Base-by-base conservation (phyloP, 2,329 filamentous ascomycete genomes). In the Neonectria hederae region DNA sequence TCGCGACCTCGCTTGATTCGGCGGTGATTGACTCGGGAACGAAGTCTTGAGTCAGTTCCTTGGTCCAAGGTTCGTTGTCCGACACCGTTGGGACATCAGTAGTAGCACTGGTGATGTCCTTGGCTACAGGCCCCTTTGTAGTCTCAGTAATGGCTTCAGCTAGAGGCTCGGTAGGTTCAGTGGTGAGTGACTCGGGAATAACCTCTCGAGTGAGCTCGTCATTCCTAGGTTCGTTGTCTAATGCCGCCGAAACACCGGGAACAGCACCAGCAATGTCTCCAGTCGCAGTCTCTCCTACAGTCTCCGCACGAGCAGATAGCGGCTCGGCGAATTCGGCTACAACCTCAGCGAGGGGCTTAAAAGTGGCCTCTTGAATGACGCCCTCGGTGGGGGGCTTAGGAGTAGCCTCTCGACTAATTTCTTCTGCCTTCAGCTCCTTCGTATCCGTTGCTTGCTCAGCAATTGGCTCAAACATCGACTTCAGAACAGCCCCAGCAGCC, bases 81-180 rank as follows among this genome's bases (percentile, higher is more conserved):
- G 14, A 17, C 9, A n/a, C 35, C 13, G 35, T n/a, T 6, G 35
- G 35, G 35, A 38, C 17, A 38, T 49, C 46, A 30, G 14, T 4
- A 28, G 6, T 17, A 11, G 46, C 7, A 7, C 7, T 13, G 8
- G 17, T 11, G 17, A 19, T 49, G 8, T 49, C 59, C 24, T 40
- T 30, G 22, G 8, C 6, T 28, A 32, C 24, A 49, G 49, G 24
- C 38, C 51, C 17, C n/a, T 42, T 10, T n/a, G 35, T 3, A 2
- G 35, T 38, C 35, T 38, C 35, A n/a, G 35, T 38, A 38, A 38
- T 7, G 46, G 42, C 19, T 53, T 68, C 58, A 22, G 65, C 24
- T 17, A n/a, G 54, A 58, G 54, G 14, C 13, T 38, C 35, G 14
- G 35, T n/a, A 11, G 35, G 35, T n/a, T 38, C 35, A n/a, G 17